phyloP scores from a whole-genome alignment of 1,284 basidiomycete genomes.

The Sporisorium sorghi region DNA sequence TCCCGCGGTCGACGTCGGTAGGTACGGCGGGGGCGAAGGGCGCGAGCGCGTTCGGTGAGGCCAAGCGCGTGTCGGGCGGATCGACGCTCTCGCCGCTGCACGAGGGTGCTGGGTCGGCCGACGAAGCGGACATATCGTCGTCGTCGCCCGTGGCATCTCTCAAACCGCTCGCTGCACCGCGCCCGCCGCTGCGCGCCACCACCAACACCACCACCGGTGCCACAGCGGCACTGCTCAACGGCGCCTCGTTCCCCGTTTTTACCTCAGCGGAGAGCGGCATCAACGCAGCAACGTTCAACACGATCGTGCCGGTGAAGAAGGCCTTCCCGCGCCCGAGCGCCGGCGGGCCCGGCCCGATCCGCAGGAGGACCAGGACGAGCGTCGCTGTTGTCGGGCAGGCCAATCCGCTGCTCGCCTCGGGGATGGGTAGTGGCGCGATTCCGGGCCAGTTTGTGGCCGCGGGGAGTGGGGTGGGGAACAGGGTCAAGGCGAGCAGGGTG shows the following conservation, averaged over 20 bases:
- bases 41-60: not conserved
- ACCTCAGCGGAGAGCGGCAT: conserved; percentile 9
- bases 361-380: conserved; percentile 22
- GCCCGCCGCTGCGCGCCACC: conserved; percentile 19
- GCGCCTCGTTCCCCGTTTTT: conserved; percentile 19
- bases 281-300: conserved; percentile 3
- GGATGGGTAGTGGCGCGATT: not conserved
- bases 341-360: conserved; percentile 41
- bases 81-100: conserved; percentile 19
- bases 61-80: conserved; percentile 14
- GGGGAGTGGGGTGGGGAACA: conserved; percentile 27
- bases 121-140: conserved; percentile 31
- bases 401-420: conserved; percentile 2
- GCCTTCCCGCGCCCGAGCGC: conserved; percentile 42
- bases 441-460: conserved; percentile 15
- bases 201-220: conserved; percentile 14
- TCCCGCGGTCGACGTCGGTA: conserved; percentile 11
- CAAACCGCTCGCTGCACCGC: not conserved
- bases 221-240: conserved; percentile 16
- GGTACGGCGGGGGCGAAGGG: conserved; percentile 1
- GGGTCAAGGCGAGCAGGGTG: conserved; percentile 32
- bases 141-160: conserved; percentile 10
- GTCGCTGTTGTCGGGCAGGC: conserved; percentile 8
- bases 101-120: conserved; percentile 16
- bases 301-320: conserved; percentile 26